phyloP scores from a whole-genome alignment of 768 basidiomycete species.

The Collybia sp. region DNA sequence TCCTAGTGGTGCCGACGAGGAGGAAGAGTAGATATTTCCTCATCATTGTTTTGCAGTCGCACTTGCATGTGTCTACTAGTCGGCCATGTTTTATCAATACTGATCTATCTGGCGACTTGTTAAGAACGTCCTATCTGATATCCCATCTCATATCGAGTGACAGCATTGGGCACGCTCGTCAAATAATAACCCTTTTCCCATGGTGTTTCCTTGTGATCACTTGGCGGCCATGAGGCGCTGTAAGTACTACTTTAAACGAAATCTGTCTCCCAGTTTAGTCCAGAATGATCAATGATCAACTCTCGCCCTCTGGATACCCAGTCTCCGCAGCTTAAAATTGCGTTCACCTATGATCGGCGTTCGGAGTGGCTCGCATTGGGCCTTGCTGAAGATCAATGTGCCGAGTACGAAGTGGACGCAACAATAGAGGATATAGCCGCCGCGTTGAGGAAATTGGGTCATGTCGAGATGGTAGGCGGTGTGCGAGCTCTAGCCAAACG shows the following conservation, averaged over 20 bases:
- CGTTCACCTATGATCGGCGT: conserved; percentile 12
- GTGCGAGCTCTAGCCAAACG: conserved; percentile 10
- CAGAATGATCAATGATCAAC: background rate
- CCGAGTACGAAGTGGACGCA: conserved; percentile 14
- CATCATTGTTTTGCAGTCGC: background rate
- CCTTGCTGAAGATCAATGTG: conserved; percentile 9
- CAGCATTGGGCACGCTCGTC: no score
- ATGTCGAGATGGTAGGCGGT: conserved; percentile 16
- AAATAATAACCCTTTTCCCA: no score
- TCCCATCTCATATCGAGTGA: no score
- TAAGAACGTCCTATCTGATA: no score
- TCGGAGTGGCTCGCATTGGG: conserved; percentile 12
- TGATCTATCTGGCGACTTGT: no score
- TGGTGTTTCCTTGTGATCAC: no score
- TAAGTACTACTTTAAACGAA: no score
- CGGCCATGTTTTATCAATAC: no score
- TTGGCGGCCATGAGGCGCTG: no score
- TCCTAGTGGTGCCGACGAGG: conserved; percentile 25
- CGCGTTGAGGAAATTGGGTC: conserved; percentile 10
- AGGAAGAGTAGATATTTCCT: conserved; percentile 6
- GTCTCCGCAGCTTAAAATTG: conserved; percentile 4
- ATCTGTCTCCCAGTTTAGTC: no score
- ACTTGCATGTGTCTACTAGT: no score
- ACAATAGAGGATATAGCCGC: conserved; percentile 14
- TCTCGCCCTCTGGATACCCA: background rate